phyloP scores from a whole-genome alignment of 2,329 filamentous ascomycete species.

The Colletotrichum nymphaeae region DNA sequence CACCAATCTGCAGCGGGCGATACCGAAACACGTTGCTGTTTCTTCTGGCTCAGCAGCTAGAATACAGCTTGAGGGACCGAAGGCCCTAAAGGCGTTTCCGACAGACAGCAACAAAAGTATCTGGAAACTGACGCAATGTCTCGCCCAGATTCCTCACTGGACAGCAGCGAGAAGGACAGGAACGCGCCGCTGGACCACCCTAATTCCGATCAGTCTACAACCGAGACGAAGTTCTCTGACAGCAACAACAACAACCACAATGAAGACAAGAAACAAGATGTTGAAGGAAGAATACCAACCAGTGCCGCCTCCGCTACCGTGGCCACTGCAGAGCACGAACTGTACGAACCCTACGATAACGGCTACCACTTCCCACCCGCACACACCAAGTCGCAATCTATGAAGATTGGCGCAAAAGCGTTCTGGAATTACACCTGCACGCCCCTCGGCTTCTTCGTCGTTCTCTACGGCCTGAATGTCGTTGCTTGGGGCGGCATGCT shows the following conservation, averaged over 20 bases:
- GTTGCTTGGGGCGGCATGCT: slow-evolving; percentile 94
- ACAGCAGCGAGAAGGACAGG: slow-evolving; percentile 19
- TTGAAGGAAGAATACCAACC: slow-evolving; percentile 23
- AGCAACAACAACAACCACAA: slow-evolving; percentile 2
- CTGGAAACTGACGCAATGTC: background rate
- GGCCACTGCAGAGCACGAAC: slow-evolving; percentile 23
- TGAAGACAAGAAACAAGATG: slow-evolving; percentile 3
- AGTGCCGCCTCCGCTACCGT: slow-evolving; percentile 20
- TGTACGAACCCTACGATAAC: slow-evolving; percentile 54
- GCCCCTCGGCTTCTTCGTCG: slow-evolving; percentile 80
- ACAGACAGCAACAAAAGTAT: background rate
- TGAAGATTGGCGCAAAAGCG: slow-evolving; percentile 65
- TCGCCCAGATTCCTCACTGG: slow-evolving; percentile 2
- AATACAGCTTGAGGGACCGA: background rate
- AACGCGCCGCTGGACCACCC: background rate
- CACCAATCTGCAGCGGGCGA: background rate
- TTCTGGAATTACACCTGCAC: slow-evolving; percentile 82
- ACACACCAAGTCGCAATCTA: slow-evolving; percentile 69
- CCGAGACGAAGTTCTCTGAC: slow-evolving; percentile 15
- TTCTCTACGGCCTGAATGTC: slow-evolving; percentile 83
- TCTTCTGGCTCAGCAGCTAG: background rate
- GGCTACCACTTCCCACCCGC: slow-evolving; percentile 74
- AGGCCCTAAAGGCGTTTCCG: background rate
- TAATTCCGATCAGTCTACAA: slow-evolving; percentile 9
- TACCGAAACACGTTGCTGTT: background rate